phyloP scores from a whole-genome alignment of 257 asterid genomes.

The Nicotiana undulata region DNA sequence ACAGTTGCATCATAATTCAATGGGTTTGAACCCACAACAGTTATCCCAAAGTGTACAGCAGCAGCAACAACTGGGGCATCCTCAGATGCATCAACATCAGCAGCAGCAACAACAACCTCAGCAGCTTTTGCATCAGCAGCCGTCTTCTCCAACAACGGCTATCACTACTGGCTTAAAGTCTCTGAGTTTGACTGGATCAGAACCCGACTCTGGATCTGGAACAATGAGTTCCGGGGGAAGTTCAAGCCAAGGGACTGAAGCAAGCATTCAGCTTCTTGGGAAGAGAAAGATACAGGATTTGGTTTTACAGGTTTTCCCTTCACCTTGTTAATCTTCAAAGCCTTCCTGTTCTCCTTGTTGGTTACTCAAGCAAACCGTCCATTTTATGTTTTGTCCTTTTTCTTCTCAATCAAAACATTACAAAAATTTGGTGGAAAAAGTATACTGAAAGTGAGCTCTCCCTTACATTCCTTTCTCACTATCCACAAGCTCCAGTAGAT shows the following conservation, averaged over 20 bases:
- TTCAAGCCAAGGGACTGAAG: slow-evolving; percentile 88
- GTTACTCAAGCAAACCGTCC: not conserved
- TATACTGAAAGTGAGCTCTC: not conserved
- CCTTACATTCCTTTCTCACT: not conserved
- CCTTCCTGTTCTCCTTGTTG: not conserved
- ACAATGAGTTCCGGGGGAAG: slow-evolving; percentile 81
- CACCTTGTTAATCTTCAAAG: not conserved
- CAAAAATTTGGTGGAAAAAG: not conserved
- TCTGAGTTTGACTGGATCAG: slow-evolving; percentile 82
- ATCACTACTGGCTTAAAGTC: slow-evolving; percentile 58
- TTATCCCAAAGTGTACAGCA: slow-evolving; percentile 63
- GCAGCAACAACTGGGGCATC: slow-evolving; percentile 39
- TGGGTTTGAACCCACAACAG: slow-evolving; percentile 57
- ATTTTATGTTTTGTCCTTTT: not conserved
- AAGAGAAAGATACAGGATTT: slow-evolving; percentile 86
- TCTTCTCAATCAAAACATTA: not conserved
- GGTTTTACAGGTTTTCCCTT: slow-evolving; percentile 59
- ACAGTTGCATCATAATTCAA: slow-evolving; percentile 50
- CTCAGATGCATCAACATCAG: slow-evolving; percentile 54
- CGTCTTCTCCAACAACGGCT: slow-evolving; percentile 59
- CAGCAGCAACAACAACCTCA: slow-evolving; percentile 28
- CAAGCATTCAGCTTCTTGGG: slow-evolving; percentile 79
- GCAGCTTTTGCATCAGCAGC: slow-evolving; percentile 20
- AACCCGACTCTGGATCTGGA: slow-evolving; percentile 83
- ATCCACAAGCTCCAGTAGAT: not conserved